Conservation (phyloP, 2,329 filamentous ascomycete genomes). For the Aspergillus felis region DNA sequence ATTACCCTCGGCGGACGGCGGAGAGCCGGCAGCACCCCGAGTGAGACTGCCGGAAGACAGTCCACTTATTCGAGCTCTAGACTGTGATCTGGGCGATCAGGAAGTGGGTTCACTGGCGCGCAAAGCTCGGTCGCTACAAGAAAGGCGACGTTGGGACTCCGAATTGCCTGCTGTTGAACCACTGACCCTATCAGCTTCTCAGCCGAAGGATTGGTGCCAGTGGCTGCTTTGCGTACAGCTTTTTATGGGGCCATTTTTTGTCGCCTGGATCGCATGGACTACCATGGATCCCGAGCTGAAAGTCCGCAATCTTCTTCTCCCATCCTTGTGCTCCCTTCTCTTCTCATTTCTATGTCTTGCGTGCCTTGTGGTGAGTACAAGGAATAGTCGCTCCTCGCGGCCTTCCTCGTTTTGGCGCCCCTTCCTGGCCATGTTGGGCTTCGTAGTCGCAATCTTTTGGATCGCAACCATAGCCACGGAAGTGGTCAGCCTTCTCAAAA, state of each 20-base stretch:
- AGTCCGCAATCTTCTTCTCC: conserved; percentile 50
- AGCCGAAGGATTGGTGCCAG: conserved; percentile 69
- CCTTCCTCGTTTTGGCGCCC: conserved; percentile 68
- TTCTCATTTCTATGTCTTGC: conserved; percentile 64
- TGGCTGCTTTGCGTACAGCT: conserved; percentile 86
- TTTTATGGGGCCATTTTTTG: conserved; percentile 81
- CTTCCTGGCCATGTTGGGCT: conserved; percentile 81
- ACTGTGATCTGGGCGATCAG: conserved; percentile 7
- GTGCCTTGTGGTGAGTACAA: conserved; percentile 64
- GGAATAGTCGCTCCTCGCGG: conserved; percentile 46
- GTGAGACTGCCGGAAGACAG: conserved; percentile 36
- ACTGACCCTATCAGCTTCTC: conserved; percentile 16
- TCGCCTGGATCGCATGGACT: conserved; percentile 65
- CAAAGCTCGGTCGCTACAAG: conserved; percentile 15
- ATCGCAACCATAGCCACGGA: conserved; percentile 94
- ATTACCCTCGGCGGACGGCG: conserved; percentile 19
- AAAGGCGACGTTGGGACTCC: conserved; percentile 33
- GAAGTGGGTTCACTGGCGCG: conserved; percentile 7
- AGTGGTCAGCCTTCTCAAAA: conserved; percentile 91
- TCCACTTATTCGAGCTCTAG: conserved; percentile 25
- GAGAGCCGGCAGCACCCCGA: conserved; percentile 18
- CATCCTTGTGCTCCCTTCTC: conserved; percentile 63
- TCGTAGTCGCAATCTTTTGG: conserved; percentile 89
- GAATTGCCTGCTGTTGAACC: conserved; percentile 34
- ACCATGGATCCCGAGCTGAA: conserved; percentile 56